phyloP scores from a whole-genome alignment of 768 basidiomycete species.

The Tricholoma furcatifolium region DNA sequence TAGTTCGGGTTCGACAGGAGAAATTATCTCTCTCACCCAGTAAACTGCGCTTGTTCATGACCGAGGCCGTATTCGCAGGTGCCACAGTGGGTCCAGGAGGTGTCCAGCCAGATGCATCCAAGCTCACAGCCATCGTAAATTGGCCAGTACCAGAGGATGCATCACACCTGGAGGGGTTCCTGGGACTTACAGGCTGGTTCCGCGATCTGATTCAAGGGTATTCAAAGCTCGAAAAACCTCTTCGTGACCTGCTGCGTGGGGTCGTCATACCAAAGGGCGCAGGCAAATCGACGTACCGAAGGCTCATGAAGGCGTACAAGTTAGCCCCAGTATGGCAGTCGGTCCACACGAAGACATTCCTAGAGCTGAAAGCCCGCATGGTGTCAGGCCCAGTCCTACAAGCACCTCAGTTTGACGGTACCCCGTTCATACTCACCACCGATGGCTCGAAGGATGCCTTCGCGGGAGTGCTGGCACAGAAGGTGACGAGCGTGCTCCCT shows the following conservation, averaged over 20 bases:
- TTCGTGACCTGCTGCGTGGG: constrained; percentile 26
- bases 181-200: constrained; percentile 35
- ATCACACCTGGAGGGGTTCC: constrained; percentile 29
- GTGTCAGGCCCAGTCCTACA: constrained; percentile 30
- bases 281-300: no score
- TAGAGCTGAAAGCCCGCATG: no score
- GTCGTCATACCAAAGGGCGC: no score
- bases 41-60: no score
- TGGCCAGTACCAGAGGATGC: constrained; percentile 28
- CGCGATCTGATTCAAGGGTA: constrained; percentile 31
- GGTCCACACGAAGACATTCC: no score
- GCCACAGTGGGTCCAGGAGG: constrained; percentile 32
- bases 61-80: no score
- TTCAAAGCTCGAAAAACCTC: constrained; percentile 25
- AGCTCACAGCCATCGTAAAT: no score
- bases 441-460: constrained; percentile 32
- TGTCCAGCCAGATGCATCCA: constrained; percentile 30
- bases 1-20: constrained; percentile 24
- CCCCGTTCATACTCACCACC: constrained; percentile 31
- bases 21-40: no score
- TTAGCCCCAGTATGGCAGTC: not conserved
- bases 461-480: constrained; percentile 29
- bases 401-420: constrained; percentile 29
- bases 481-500: constrained; percentile 11
- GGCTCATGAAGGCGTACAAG: constrained; percentile 10